Evolutionary conservation across 1,284 basidiomycete genomes (phyloP), one percentile per base, ranked within the genome.

Genomic region (Melampsora americana): DNA sequence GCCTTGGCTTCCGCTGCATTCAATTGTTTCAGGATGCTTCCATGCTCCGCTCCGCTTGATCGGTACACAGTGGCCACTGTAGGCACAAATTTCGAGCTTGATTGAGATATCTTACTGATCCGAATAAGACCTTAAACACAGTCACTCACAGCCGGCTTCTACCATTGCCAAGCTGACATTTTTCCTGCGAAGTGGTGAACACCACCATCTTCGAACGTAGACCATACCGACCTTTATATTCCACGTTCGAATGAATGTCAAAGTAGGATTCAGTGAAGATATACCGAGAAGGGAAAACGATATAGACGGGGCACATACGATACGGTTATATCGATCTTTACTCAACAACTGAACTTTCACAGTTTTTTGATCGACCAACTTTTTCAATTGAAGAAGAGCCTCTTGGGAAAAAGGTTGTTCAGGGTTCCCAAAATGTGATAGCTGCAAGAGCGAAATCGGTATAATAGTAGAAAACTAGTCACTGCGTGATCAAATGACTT

Each of bases 111-210:
- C 3, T 20, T 62, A 44, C 9, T 11, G 5, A 53, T 48, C 23
- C 39, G 48, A 46, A 18, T 23, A 30, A 46, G 44, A 12, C 5
- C 9, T 23, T 11, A 11, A 28, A 20, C 26, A 20, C 3, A n/a
- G n/a, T 60, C 16, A 74, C 72, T 67, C 46, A 74, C 72, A 56
- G 26, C 72, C 72, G 23, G 50, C 48, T 66, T 74, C 46, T 7
- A 74, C 72, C 72, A 74, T 74, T 14, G 32, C 35, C 65, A 74
- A 59, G 56, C 72, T 74, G 42, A 74, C 72, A 39, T 74, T 74
- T n/a, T 67, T 62, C 23, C 48, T 66, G 2, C 26, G 28, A 23
- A 74, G 60, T 28, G 65, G 72, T 12, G 66, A 48, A 23, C 53
- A 74, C 44, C 39, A 42, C 72, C 72, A 74, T 35, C 72, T 32